Conservation (phyloP, 805 yeast species). For the Sugiyamaella valdiviana region DNA sequence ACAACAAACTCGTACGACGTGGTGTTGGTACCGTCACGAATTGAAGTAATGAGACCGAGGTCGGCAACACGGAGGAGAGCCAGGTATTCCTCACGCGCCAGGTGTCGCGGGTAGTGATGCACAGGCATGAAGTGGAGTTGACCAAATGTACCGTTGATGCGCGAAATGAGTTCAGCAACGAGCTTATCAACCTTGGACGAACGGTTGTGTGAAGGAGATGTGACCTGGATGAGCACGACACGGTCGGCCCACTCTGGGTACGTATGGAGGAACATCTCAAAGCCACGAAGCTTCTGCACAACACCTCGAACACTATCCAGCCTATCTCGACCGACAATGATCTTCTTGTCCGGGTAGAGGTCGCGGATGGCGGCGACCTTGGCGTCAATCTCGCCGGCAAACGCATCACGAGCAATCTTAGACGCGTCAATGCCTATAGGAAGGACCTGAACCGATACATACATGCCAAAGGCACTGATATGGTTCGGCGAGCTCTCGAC, state of each 20-base stretch:
- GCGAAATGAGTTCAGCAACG: slow-evolving; percentile 73
- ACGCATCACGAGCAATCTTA: slow-evolving; percentile 46
- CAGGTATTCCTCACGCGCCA: slow-evolving; percentile 80
- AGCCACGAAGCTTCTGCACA: slow-evolving; percentile 86
- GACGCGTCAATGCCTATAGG: slow-evolving; percentile 88
- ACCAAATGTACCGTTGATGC: slow-evolving; percentile 82
- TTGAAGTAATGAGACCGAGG: slow-evolving; percentile 78
- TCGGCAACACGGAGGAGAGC: slow-evolving; percentile 88
- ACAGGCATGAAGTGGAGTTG: slow-evolving; percentile 78
- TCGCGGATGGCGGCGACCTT: slow-evolving; percentile 50
- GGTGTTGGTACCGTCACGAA: slow-evolving; percentile 95
- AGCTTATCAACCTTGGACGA: slow-evolving; percentile 64
- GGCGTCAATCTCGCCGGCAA: slow-evolving; percentile 34
- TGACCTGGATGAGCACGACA: slow-evolving; percentile 86
- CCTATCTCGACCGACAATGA: slow-evolving; percentile 91
- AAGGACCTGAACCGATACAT: slow-evolving; percentile 63
- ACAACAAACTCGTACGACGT: slow-evolving; percentile 89
- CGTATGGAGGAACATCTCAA: slow-evolving; percentile 78
- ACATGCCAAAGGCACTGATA: slow-evolving; percentile 70
- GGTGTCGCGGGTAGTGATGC: slow-evolving; percentile 85
- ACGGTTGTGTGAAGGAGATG: slow-evolving; percentile 65
- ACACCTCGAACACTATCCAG: slow-evolving; percentile 90
- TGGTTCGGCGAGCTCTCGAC: slow-evolving; percentile 46
- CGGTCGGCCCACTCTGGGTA: slow-evolving; percentile 88
- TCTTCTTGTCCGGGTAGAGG: slow-evolving; percentile 43